Base-by-base conservation (phyloP, 148 eudicot species). In the Drosera capensis region DNA sequence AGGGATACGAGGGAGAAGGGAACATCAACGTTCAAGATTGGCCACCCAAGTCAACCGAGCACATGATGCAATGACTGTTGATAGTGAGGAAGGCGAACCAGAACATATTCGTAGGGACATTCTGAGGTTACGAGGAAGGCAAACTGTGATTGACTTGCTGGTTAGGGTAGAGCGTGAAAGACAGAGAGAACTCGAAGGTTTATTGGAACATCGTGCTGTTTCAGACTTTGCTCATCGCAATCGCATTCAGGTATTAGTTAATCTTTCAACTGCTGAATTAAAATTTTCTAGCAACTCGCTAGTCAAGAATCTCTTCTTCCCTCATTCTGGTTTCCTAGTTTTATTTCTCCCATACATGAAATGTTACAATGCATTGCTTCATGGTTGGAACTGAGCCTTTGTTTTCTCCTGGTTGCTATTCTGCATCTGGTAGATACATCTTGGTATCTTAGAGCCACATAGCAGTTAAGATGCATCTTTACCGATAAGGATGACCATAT, bases 161-260 rank as follows among this genome's bases (percentile, higher is more conserved):
- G 55, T 92, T 64, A 78, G 99, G 69, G 56, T 78, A 53, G 99
- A 82, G 53, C 68, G 86, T 48, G 99, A 92, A 68, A 74, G 99
- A 40, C 99, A 85, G 45, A 64, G 90, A 51, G 99, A 92, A 64
- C 95, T 92, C 72, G 71, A 81, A 63, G 85, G 88, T 49, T 59
- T 92, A 56, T 55, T 71, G 72, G 95, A 92, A 73, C 78, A 73
- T 72, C 82, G 99, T 15, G 95, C 99, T 45, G 99, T 92, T 57
- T 73, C 95, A 40, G 90, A 85, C 57, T 92, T 92, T 57, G 94
- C 99, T 37, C 95, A 92, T 69, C 95, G 99, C 45, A 92, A 75
- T 63, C 94, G 94, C 26, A 79, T 92, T 66, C 99, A 85, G 99
- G 99, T 90, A 36, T 52, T 56, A 52, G 23, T 22, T 53, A 14